Base-by-base conservation (phyloP, 768 basidiomycete genomes). In the Boletus insuetus region DNA sequence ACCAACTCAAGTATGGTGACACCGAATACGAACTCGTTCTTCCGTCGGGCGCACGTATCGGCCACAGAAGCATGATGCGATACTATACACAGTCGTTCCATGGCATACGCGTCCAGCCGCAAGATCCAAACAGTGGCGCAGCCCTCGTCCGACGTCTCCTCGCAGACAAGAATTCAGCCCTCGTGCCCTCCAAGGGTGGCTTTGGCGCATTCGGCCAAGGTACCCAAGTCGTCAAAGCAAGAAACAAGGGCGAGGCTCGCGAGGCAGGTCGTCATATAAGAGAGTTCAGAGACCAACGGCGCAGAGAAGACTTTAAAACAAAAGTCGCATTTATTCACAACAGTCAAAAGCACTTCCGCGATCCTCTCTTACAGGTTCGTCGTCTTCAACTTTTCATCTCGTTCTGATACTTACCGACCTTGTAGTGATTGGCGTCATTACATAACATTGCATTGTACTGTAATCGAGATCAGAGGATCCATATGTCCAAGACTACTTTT, bases 201-300 rank as follows among this genome's bases (percentile, higher is more conserved):
- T 92, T 85, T 58, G 94, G 95, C 24, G 92, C 91, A 3, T 94
- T 79, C 64, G 95, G 95, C 2, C 74, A 74, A 11, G 94, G 92
- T 2, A 86, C 82, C 9, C 83, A 92, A 32, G 88, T 94, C 11
- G 82, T 98, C 57, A 91, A 87, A 69, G 96, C 94, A 20, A 80
- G 93, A 49, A 98, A 98, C 75, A 81, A 80, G n/a, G 97, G 97
- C 3, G 96, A 98, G 74, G 97, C 97, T 14, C 82, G 82, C 60
- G 89, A 98, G 71, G 96, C 96, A 20, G 92, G 87, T 14, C 81
- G 91, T 44, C 91, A 95, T 71, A 81, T 91, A 1, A 78, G 85
- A 51, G 89, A 94, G 65, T 90, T 89, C 75, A 79, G 88, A 58
- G 95, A 97, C 67, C 85, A 89, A 68, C 82, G 77, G 63, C 77